Base-by-base conservation (phyloP, 164 flowering plant species). In the Dillenia suffruticosa region DNA sequence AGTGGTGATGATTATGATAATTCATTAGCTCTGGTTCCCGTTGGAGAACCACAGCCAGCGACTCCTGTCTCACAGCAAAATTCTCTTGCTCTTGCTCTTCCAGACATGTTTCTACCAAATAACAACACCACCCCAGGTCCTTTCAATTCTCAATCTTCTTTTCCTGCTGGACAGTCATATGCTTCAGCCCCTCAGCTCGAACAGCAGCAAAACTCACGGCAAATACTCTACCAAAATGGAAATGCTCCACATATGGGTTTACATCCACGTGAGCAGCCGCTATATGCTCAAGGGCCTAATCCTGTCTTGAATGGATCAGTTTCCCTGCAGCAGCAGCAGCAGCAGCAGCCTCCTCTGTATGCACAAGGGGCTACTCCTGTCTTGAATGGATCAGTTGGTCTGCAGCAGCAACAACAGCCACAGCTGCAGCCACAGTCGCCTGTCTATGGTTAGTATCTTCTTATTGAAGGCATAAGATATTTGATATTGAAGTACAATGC, bases 11-110 rank as follows among this genome's bases (percentile, higher is more conserved):
- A 81, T 72, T 86, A 77, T 66, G 82, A 79, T 4, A 76, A 65
- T 75, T 66, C 85, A 12, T 63, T 89, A 61, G 97, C 97, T 55
- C 83, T 94, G 66, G 97, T 94, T 77, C 88, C 99, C 47, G 74
- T 82, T 19, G 81, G 79, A 43, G 81, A 76, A 57, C 77, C 82
- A 19, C 86, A 83, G 62, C 69, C 90, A 43, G 45, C 76, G 10
- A 73, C 70, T 68, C 77, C 91, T 52, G 60, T 62, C 17, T 70
- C 86, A 16, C 77, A 87, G 72, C 76, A 82, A 44, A 85, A 85
- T 64, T 81, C 84, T 49, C 83, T 93, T 32, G 92, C 83, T 62
- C 96, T 87, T 32, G 92, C 84, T 62, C 96, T 87, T 49, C 71
- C 82, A 16, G 96, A 90, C 72, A 78, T 88, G 82, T 85, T 77